Percentiles rank a stretch among this genome's conserved stretches.
Conservation (phyloP, 345 rosid genomes). For the Syzygium aromaticum region DNA sequence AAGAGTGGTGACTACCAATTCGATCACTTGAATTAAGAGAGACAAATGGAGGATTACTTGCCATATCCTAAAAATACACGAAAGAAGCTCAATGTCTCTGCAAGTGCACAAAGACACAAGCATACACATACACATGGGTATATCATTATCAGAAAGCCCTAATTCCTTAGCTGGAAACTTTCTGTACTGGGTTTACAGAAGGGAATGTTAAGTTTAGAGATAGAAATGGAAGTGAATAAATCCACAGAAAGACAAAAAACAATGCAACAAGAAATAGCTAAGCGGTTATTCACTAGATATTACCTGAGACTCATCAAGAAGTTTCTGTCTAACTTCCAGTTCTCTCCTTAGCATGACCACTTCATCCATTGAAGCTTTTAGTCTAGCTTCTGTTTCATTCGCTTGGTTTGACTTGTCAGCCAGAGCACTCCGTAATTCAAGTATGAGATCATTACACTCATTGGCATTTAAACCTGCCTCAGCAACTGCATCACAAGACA, state of each 20-base stretch:
- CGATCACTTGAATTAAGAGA: not conserved
- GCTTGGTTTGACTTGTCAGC: slow-evolving; percentile 50
- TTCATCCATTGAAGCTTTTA: slow-evolving; percentile 68
- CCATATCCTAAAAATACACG: not conserved
- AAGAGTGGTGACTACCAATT: not conserved
- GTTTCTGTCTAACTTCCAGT: slow-evolving; percentile 65
- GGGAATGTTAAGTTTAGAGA: not conserved
- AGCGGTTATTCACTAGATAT: not conserved
- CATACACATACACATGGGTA: not conserved
- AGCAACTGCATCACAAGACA: slow-evolving; percentile 31
- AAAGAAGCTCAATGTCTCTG: not conserved
- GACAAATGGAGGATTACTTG: not conserved
- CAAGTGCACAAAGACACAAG: not conserved
- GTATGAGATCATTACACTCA: slow-evolving; percentile 24
- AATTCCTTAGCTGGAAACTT: not conserved
- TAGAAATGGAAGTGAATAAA: not conserved
- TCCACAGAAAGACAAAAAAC: not conserved
- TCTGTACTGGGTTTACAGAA: not conserved
- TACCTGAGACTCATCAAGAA: slow-evolving; percentile 98
- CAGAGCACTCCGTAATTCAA: slow-evolving; percentile 48
- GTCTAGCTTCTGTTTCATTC: slow-evolving; percentile 58
- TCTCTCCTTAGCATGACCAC: slow-evolving; percentile 55
- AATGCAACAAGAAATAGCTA: not conserved
- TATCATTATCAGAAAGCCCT: not conserved
- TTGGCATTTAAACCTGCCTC: slow-evolving; percentile 31